These are phyloP conservation scores for Singerocomus inundabilis DNA, from an alignment of 1,284 basidiomycete species.

Conservation along the genomic window DNA sequence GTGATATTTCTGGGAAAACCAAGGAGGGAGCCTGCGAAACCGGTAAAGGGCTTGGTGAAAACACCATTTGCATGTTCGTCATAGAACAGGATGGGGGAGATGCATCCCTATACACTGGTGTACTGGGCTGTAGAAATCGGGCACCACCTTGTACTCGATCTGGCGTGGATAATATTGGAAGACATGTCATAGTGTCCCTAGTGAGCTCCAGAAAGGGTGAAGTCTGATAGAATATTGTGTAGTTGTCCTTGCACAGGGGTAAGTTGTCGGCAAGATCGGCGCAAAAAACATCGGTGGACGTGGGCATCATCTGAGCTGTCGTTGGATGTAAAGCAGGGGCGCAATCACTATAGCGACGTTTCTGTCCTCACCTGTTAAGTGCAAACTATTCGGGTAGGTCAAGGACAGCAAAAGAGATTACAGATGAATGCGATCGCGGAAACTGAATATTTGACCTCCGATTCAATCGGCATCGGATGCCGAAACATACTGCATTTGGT, in stretches of 20 bases:
- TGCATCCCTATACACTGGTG: background rate
- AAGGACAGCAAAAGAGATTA: background rate
- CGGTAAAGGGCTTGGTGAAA: slow-evolving; percentile 33
- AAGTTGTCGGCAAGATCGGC: slow-evolving; percentile 10
- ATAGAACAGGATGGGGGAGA: slow-evolving; percentile 3
- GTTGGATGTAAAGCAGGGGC: background rate
- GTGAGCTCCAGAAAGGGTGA: background rate
- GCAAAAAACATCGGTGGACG: slow-evolving; percentile 1
- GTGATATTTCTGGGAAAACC: slow-evolving; percentile 26
- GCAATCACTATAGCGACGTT: background rate
- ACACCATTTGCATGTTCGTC: slow-evolving; percentile 11
- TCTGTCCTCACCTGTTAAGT: slow-evolving; percentile 19
- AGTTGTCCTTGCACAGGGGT: slow-evolving; percentile 7
- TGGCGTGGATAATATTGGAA: slow-evolving; percentile 15
- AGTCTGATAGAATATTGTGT: slow-evolving; percentile 6
- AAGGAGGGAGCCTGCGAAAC: slow-evolving; percentile 19
- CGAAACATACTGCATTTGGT: slow-evolving; percentile 9
- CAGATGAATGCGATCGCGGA: slow-evolving; percentile 6
- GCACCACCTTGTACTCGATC: slow-evolving; percentile 5
- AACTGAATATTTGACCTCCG: slow-evolving; percentile 18
- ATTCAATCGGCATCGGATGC: slow-evolving; percentile 20
- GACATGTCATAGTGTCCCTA: slow-evolving; percentile 1
- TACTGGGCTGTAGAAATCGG: background rate
- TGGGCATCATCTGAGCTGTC: slow-evolving; percentile 4
- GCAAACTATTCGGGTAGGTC: background rate